These are phyloP conservation scores for Saturnispora zaruensis DNA, from an alignment of 805 yeast species.

Conservation along the genomic window DNA sequence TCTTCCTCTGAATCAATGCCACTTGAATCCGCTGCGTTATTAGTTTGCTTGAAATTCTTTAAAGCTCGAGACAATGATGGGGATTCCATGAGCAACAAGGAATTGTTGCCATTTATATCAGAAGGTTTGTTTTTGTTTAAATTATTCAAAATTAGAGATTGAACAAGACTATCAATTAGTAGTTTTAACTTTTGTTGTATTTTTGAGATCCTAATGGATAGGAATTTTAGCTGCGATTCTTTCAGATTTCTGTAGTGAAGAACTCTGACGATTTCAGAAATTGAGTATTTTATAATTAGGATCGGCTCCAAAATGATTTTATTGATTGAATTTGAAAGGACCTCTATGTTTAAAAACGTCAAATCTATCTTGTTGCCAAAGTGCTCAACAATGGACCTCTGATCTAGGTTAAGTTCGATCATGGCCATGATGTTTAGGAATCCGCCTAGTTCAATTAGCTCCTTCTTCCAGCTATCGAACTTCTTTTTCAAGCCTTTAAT, in stretches of 20 bases:
- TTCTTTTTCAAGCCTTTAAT: constrained; percentile 33
- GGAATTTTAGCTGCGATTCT: constrained; percentile 40
- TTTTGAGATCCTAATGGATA: constrained; percentile 28
- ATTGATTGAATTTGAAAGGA: constrained; percentile 33
- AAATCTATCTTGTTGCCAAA: constrained; percentile 48
- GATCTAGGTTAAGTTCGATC: constrained; percentile 25
- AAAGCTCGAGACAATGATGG: constrained; percentile 30
- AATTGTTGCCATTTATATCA: background rate
- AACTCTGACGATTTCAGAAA: constrained; percentile 35
- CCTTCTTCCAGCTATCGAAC: constrained; percentile 31
- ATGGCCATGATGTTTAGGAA: constrained; percentile 48
- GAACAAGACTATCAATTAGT: constrained; percentile 19
- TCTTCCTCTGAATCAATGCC: background rate
- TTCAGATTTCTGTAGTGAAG: constrained; percentile 43
- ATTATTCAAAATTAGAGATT: constrained; percentile 1
- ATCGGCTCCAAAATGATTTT: constrained; percentile 42
- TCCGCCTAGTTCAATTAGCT: constrained; percentile 46
- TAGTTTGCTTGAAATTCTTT: constrained; percentile 11
- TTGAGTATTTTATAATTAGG: constrained; percentile 38
- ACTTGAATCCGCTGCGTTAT: background rate
- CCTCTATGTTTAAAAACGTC: constrained; percentile 41
- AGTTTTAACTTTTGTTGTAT: constrained; percentile 30
- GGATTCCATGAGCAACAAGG: constrained; percentile 16
- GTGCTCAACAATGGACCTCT: constrained; percentile 33
- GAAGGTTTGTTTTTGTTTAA: constrained; percentile 10